phyloP scores from a whole-genome alignment of 139 green algal species.

The Tetradesmus lagerheimii region DNA sequence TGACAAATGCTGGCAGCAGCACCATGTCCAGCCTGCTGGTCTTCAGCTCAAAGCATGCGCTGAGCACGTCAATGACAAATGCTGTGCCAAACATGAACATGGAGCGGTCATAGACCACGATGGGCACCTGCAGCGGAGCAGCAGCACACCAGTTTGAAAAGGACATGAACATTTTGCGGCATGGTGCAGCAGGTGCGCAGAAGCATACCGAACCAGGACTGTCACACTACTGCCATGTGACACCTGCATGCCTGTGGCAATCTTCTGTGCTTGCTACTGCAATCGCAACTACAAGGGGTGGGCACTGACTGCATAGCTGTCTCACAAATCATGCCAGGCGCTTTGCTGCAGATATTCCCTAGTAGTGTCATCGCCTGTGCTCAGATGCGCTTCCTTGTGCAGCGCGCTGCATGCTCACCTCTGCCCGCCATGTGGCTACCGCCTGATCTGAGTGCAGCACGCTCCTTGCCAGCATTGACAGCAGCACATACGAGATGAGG shows the following conservation, averaged over 20 bases:
- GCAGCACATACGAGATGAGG: conserved; percentile 33
- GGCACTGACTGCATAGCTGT: background rate
- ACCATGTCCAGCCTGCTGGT: conserved; percentile 75
- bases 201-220: too few species aligned
- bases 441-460: conserved; percentile 48
- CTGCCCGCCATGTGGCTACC: background rate
- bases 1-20: conserved; percentile 74
- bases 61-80: conserved; percentile 56
- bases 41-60: conserved; percentile 62
- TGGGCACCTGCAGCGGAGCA: conserved; percentile 53
- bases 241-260: background rate
- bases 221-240: background rate
- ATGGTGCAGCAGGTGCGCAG: background rate
- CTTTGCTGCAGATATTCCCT: too few species aligned
- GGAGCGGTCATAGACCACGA: conserved; percentile 53
- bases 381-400: background rate
- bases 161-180: too few species aligned
- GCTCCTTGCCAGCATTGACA: conserved; percentile 25
- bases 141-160: too few species aligned
- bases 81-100: conserved; percentile 60
- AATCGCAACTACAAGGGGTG: too few species aligned
- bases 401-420: conserved; percentile 40
- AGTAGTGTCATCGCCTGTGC: background rate
- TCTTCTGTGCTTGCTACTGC: background rate
- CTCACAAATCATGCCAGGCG: background rate